phyloP scores from a whole-genome alignment of 441 rosid genomes.

The Omphalea diandra region DNA sequence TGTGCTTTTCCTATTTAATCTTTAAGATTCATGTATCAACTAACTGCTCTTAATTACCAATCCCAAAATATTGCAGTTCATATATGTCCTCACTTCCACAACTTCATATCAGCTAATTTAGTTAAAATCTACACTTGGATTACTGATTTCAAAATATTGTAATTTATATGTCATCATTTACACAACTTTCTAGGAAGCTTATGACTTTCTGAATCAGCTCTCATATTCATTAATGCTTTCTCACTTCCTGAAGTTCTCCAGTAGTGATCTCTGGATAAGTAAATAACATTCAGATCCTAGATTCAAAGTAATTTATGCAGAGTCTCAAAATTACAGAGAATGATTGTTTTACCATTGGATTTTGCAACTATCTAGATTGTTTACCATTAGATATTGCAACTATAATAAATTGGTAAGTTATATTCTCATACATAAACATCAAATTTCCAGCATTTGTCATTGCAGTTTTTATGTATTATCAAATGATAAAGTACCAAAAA shows the following conservation, averaged over 20 bases:
- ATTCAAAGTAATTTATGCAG: conserved; percentile 5
- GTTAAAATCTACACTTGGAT: not conserved
- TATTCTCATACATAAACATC: not conserved
- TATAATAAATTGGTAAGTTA: not conserved
- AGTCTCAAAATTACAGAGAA: not conserved
- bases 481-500: not conserved
- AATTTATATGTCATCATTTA: not conserved
- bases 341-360: not conserved
- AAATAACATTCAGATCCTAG: not conserved
- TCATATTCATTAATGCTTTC: not conserved
- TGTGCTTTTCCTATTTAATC: not conserved
- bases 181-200: not conserved
- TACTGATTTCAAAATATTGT: not conserved
- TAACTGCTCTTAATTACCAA: too few species aligned
- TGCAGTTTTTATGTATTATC: not conserved
- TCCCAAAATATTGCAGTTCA: too few species aligned
- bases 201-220: not conserved
- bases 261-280: not conserved
- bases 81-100: too few species aligned
- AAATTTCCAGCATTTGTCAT: not conserved
- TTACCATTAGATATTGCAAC: too few species aligned
- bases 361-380: not conserved
- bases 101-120: too few species aligned
- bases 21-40: not conserved
- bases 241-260: not conserved